phyloP scores from a whole-genome alignment of 148 eudicot genomes.

The Beta vulgaris region DNA sequence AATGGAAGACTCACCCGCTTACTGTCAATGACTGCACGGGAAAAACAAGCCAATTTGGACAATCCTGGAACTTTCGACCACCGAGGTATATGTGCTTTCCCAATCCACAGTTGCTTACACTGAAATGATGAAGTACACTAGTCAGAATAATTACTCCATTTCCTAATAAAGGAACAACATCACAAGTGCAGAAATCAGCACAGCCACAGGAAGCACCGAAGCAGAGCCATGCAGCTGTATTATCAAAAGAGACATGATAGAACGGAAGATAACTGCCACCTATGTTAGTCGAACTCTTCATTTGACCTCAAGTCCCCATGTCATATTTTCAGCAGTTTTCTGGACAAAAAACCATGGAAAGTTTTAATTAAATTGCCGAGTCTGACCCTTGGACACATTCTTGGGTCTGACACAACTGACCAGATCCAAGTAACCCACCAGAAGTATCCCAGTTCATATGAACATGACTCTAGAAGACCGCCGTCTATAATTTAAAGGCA shows the following conservation, averaged over 20 bases:
- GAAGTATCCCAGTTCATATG: no score
- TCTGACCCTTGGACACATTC: no score
- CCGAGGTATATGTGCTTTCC: conserved; percentile 87
- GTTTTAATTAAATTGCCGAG: no score
- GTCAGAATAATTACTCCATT: neutral
- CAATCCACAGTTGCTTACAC: conserved; percentile 76
- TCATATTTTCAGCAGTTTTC: no score
- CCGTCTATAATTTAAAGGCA: no score
- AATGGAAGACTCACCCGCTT: conserved; percentile 49
- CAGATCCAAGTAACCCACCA: no score
- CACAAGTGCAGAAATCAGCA: neutral
- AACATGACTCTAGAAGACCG: no score
- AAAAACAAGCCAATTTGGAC: conserved; percentile 58
- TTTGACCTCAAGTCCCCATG: no score
- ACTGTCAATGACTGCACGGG: conserved; percentile 58
- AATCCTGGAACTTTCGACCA: conserved; percentile 49
- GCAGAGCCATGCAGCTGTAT: neutral
- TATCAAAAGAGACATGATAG: neutral
- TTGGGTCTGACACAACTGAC: no score
- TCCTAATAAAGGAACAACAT: neutral
- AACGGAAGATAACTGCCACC: no score
- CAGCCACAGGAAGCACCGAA: neutral
- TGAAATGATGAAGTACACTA: conserved; percentile 8
- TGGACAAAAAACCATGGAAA: no score
- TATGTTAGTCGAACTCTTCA: no score